Base-by-base conservation (phyloP, 192 early-diverging fungal species). In the Obelidium mucronatum region DNA sequence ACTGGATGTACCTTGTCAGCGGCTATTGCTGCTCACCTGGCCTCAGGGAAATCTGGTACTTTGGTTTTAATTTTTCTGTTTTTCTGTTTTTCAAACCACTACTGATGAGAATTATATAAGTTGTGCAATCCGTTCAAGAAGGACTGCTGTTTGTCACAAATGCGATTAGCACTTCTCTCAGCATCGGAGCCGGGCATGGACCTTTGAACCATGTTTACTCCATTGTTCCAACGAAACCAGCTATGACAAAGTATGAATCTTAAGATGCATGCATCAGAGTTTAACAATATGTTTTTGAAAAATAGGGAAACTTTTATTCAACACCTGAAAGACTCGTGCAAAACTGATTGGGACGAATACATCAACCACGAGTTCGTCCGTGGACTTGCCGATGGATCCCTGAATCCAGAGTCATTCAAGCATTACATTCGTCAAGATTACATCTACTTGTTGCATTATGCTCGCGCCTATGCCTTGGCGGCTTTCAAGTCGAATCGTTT, bases 351-450 rank as follows among this genome's bases (percentile, higher is more conserved):
- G 93, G 66, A 82, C 15, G 78, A 85, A 24, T 95, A 92, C 79
- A 85, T 86, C 17, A 55, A 89, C 40, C 95, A 96, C 73, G 73
- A 79, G 31, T 95, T 96, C 88, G 95, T 96, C 0, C 84, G 71
- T 24, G 83, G 87, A 0, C 85, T 94, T n/a, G 92, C 84, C 1
- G 89, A 92, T 65, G 95, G 93, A 22, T 91, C 92, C 0, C 79
- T 96, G 48, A 84, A 86, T n/a, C 76, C 74, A 11, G 84, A 90
- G 40, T 87, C 72, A 34, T 96, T 96, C 80, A 82, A 89, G 26
- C 85, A 94, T 78, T 96, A 90, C 66, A 88, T 96, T 30, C 88
- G 90, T 63, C 94, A 96, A 77, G 95, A 96, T 80, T 95, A 95
- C 69, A 78, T 93, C 37, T 95, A 91, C 79, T 72, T 94, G 63